These are phyloP conservation scores for Boletus rubroflammeus DNA, from an alignment of 768 basidiomycete genomes.

Conservation along the genomic window DNA sequence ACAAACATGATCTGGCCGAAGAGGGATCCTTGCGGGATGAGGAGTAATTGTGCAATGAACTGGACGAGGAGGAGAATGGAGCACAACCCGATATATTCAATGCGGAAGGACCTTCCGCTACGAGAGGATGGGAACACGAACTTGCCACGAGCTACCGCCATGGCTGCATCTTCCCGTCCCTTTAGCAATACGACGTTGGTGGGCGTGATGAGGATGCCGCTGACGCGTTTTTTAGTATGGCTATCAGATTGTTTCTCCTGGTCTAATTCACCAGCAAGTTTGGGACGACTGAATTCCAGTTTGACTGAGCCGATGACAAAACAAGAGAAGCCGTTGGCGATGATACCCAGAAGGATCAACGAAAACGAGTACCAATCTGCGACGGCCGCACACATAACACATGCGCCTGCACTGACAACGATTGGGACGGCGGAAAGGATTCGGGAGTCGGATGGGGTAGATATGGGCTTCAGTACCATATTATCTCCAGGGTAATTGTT, in stretches of 20 bases:
- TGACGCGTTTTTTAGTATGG: neutral
- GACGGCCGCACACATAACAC: constrained; percentile 5
- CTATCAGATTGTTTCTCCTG: no score
- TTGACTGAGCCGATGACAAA: constrained; percentile 22
- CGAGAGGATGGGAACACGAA: neutral
- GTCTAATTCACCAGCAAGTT: neutral
- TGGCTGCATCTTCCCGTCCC: constrained; percentile 12
- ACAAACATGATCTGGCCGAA: constrained; percentile 16
- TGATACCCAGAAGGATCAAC: constrained; percentile 29
- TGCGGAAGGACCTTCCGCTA: neutral
- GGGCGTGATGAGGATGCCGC: constrained; percentile 2
- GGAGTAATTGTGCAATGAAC: constrained; percentile 28
- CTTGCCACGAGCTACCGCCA: constrained; percentile 8
- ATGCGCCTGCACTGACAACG: neutral
- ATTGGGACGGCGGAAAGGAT: constrained; percentile 3
- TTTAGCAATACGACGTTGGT: constrained; percentile 8
- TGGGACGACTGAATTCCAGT: constrained; percentile 6
- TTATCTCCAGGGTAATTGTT: neutral
- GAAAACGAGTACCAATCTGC: constrained; percentile 30
- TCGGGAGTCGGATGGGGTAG: neutral
- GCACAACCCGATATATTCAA: constrained; percentile 18
- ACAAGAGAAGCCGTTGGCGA: constrained; percentile 29
- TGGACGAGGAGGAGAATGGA: constrained; percentile 28
- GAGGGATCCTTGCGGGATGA: constrained; percentile 11
- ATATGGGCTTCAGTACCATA: neutral